Base-by-base conservation (phyloP, 2,329 filamentous ascomycete genomes). In the Apiospora pterosperma region DNA sequence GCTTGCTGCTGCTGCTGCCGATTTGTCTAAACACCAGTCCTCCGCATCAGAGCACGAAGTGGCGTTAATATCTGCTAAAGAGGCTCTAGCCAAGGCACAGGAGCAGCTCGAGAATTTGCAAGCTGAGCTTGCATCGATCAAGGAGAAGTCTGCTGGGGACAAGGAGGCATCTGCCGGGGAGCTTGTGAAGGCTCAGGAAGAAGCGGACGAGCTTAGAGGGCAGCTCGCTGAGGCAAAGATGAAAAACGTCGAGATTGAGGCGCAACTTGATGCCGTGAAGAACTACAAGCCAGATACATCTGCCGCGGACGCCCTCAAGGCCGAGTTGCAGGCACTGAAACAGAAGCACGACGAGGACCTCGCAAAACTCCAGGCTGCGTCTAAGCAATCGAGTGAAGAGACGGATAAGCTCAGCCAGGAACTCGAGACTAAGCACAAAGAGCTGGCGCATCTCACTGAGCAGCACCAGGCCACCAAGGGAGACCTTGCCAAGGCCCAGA, bases 161-260 rank as follows among this genome's bases (percentile, higher is more conserved):
- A 52, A 52, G 44, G 23, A 60, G 34, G 58, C 21, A 60, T 60
- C 58, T 39, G 58, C 58, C 16, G 76, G 11, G 12, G 31, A 80
- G 23, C 75, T 85, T 19, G 75, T 73, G 62, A 81, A 82, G 71
- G 73, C 79, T 2, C 77, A 84, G 67, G 75, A 77, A 34, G 85
- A 88, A 68, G 73, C 80, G 36, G 79, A 81, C 67, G 78, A 81
- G 28, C 74, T 88, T 67, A 80, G 81, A 63, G 82, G 83, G 69
- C 80, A 84, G 69, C 82, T 88, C 48, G 86, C 84, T 2, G 79
- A 83, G 60, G 84, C 85, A 68, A 88, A 88, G 79, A 86, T 88
- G 78, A 83, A 84, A 63, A 85, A 85, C 66, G 84, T 86, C 66
- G 84, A 83, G 64, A 82, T 85, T 11, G 81, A 86, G 74, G 86